A percentile compares a stretch with the other conserved stretches of the same genome.
Conservation (phyloP, 306 rosid species). For the Pyrus bretschneideri region DNA sequence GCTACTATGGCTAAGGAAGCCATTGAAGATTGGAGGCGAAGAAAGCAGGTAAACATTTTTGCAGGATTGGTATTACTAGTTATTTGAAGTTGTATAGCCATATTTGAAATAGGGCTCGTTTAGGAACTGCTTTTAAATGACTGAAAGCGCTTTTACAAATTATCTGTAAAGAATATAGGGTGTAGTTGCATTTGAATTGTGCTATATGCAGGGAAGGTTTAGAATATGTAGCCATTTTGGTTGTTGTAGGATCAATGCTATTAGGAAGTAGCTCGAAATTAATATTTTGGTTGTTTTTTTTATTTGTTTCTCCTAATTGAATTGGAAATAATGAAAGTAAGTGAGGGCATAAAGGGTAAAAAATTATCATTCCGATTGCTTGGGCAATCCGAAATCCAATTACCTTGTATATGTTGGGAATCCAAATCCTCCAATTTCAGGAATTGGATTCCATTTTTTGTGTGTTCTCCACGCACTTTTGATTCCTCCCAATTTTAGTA, state of each 20-base stretch:
- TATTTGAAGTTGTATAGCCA: background rate
- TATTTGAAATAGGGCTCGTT: background rate
- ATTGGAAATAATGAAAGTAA: background rate
- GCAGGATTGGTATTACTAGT: background rate
- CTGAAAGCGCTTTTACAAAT: too few relatives aligned
- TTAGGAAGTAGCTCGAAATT: background rate
- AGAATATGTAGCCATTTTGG: too few relatives aligned
- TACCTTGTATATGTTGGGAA: too few relatives aligned
- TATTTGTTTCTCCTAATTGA: background rate
- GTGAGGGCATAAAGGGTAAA: too few relatives aligned
- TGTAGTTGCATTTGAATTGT: background rate
- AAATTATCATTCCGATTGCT: too few relatives aligned
- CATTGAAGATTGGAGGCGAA: constrained; percentile 92
- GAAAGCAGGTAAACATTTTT: constrained; percentile 53
- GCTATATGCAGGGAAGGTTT: background rate
- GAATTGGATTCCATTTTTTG: too few relatives aligned
- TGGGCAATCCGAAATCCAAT: too few relatives aligned
- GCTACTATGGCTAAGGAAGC: constrained; percentile 85
- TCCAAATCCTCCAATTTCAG: too few relatives aligned
- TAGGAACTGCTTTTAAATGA: too few relatives aligned
- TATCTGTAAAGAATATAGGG: background rate
- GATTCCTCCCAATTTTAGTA: too few relatives aligned
- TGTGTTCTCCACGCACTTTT: too few relatives aligned
- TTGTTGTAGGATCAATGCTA: background rate
- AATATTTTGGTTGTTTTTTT: background rate